These are phyloP conservation scores for Leptoxyphium fumago DNA, from an alignment of 2,329 filamentous ascomycete genomes.

Conservation along the genomic window DNA sequence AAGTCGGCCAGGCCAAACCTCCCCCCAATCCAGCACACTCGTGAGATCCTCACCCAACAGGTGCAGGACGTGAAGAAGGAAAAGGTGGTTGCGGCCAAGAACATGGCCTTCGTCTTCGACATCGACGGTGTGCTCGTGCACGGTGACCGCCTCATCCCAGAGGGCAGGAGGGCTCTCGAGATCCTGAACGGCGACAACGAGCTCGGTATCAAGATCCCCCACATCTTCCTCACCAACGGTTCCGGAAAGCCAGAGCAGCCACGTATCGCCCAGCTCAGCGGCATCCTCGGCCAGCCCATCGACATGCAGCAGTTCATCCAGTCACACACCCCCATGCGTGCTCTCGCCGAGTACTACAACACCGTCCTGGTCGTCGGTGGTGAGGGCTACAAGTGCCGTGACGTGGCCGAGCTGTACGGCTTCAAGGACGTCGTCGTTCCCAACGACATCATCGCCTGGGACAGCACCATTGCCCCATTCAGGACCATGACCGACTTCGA, in stretches of 20 bases:
- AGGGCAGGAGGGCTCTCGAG: conserved; percentile 50
- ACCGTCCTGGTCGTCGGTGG: conserved; percentile 63
- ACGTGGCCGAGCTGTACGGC: conserved; percentile 58
- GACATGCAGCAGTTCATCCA: conserved; percentile 63
- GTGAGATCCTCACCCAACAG: conserved; percentile 55
- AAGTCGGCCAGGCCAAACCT: conserved; percentile 38
- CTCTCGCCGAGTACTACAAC: conserved; percentile 60
- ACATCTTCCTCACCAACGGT: conserved; percentile 64
- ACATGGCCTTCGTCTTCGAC: conserved; percentile 73
- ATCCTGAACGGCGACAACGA: conserved; percentile 65
- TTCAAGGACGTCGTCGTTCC: conserved; percentile 61
- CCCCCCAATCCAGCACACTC: conserved; percentile 44
- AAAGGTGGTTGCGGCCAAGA: conserved; percentile 55
- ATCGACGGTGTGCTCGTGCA: conserved; percentile 63
- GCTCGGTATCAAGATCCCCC: conserved; percentile 61
- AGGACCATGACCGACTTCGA: conserved; percentile 53
- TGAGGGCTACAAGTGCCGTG: conserved; percentile 59
- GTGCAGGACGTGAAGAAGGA: conserved; percentile 52
- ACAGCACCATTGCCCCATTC: conserved; percentile 54
- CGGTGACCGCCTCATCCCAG: conserved; percentile 54
- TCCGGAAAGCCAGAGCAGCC: conserved; percentile 55
- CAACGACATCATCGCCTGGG: conserved; percentile 59
- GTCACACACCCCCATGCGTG: conserved; percentile 64
- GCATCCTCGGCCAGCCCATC: conserved; percentile 51
- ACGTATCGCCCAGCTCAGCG: conserved; percentile 50